These are phyloP conservation scores for Stachybotrys elegans DNA, from an alignment of 2,329 filamentous ascomycete genomes.

Conservation along the genomic window DNA sequence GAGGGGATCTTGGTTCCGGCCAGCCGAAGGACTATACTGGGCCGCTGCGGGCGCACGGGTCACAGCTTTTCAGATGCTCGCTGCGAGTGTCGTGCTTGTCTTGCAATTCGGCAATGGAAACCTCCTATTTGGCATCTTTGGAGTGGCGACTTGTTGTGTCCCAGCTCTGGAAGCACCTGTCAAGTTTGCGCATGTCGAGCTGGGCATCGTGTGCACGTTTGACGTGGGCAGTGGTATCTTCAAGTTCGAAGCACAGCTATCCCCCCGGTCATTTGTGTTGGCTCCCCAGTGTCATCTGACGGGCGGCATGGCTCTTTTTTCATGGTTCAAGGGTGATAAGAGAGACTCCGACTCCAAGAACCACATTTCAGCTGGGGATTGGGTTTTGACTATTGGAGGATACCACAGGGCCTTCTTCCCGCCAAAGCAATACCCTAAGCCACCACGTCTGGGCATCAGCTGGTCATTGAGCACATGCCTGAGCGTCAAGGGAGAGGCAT, in stretches of 20 bases:
- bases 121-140: slow-evolving; percentile 4
- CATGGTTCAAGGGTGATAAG: slow-evolving; percentile 7
- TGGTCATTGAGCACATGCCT: slow-evolving; percentile 23
- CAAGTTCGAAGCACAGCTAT: slow-evolving; percentile 25
- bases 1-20: background rate
- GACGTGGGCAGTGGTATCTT: slow-evolving; percentile 21
- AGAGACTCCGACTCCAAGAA: background rate
- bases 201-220: slow-evolving; percentile 21
- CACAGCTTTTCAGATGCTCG: slow-evolving; percentile 5
- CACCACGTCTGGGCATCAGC: slow-evolving; percentile 22
- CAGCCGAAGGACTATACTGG: slow-evolving; percentile 3
- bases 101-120: too few relatives aligned
- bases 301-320: slow-evolving; percentile 27
- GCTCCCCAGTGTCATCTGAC: slow-evolving; percentile 27
- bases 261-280: slow-evolving; percentile 28
- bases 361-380: slow-evolving; percentile 21
- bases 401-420: slow-evolving; percentile 24
- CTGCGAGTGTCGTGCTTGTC: background rate
- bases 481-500: slow-evolving; percentile 32
- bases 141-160: background rate
- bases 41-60: slow-evolving; percentile 1
- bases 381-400: slow-evolving; percentile 33
- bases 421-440: slow-evolving; percentile 24
- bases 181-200: slow-evolving; percentile 15
- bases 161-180: background rate